phyloP scores from a whole-genome alignment of 345 rosid genomes.

The Geranium rotundifolium region DNA sequence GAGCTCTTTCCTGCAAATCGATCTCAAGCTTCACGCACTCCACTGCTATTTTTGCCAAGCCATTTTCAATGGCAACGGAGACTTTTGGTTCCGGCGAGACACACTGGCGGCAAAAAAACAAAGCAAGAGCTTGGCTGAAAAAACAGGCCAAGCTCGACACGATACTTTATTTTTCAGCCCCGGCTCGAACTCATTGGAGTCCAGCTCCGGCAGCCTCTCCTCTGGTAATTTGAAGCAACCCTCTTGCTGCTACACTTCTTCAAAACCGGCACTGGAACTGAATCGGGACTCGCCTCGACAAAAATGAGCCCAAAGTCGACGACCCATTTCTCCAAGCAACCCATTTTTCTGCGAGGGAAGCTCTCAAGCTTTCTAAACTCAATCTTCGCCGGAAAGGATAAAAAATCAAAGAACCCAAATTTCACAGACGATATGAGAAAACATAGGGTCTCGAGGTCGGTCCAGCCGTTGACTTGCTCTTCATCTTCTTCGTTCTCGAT shows the following conservation, averaged over 20 bases:
- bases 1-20: too few species aligned
- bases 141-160: slow-evolving; percentile 29
- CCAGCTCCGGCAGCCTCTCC: slow-evolving; percentile 62
- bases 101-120: slow-evolving; percentile 5
- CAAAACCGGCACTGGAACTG: too few species aligned
- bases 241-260: too few species aligned
- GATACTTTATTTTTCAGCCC: slow-evolving; percentile 54
- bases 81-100: slow-evolving; percentile 33
- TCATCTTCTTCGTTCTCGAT: slow-evolving; percentile 78
- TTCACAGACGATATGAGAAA: slow-evolving; percentile 16
- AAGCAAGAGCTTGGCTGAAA: too few species aligned
- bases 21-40: too few species aligned
- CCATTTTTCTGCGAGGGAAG: slow-evolving; percentile 70
- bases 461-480: slow-evolving; percentile 46
- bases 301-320: too few species aligned
- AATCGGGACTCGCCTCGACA: too few species aligned
- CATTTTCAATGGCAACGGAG: too few species aligned
- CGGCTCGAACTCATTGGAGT: slow-evolving; percentile 62
- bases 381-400: slow-evolving; percentile 38
- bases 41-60: too few species aligned
- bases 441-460: slow-evolving; percentile 28
- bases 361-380: slow-evolving; percentile 66
- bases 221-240: too few species aligned
- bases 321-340: slow-evolving; percentile 76
- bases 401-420: slow-evolving; percentile 31